Base-by-base conservation (phyloP, 306 rosid genomes). In the Phaseolus lunatus region DNA sequence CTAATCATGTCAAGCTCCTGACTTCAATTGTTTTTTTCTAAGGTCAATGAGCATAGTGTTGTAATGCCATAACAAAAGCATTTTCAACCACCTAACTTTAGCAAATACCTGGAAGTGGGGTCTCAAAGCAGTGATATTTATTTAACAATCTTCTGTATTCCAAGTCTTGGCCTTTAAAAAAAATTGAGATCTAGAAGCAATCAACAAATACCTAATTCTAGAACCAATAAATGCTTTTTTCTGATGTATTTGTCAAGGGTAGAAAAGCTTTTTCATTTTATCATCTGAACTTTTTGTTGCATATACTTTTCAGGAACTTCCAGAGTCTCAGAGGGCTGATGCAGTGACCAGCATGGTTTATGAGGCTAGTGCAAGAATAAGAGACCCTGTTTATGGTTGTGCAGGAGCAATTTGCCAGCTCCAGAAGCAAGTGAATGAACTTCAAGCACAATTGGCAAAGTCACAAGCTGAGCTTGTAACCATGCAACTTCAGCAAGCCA, bases 341-440 rank as follows among this genome's bases (percentile, higher is more conserved):
- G 98, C 98, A 49, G 98, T 94, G 74, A 89, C 89, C 62, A 94
- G 98, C 85, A 89, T 94, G 97, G 97, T 94, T 35, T 94, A 94
- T 13, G 97, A 94, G 74, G 98, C 97, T 0, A 75, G 97, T 58
- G 97, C 98, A 31, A 92, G 98, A 70, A 81, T 94, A 70, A 86
- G 98, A 78, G 96, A 94, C 72, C 98, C 98, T 0, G 93, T 94
- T 16, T 94, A 94, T 37, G 98, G 98, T 1, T 89, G 97, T 75
- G 98, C 98, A 0, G 97, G 98, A 16, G 90, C 93, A 66, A 90
- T 94, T 75, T 94, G 96, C 58, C 96, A 90, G 63, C 94, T 94
- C 7, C 98, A 92, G 63, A 90, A 86, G 54, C 98, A 94, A 48
- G 93, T 94, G 3, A 88, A 71, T 67, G 98, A 94, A 41, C 96